These are phyloP conservation scores for Corymbia citriodora DNA, from an alignment of 441 rosid species.

Conservation along the genomic window DNA sequence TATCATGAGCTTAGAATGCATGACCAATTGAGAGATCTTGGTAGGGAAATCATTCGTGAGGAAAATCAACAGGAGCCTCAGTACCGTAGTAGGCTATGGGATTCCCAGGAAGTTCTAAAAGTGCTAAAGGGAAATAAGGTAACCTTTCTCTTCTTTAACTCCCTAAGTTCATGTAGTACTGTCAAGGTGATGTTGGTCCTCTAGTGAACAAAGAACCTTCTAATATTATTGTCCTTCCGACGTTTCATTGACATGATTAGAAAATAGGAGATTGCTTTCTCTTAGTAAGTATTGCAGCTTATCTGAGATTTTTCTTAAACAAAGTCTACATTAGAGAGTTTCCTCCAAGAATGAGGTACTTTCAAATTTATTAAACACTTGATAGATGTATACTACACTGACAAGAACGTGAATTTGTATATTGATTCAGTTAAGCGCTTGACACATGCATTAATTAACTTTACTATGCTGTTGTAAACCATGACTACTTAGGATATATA, in stretches of 20 bases:
- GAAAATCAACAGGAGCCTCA: background rate
- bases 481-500: background rate
- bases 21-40: background rate
- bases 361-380: too few species aligned
- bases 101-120: background rate
- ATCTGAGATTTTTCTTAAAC: background rate
- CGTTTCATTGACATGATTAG: background rate
- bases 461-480: background rate
- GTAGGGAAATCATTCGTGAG: background rate
- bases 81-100: background rate
- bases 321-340: background rate
- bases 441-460: background rate
- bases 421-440: background rate
- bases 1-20: background rate
- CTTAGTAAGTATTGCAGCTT: background rate
- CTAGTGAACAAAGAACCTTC: background rate
- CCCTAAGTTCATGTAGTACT: background rate
- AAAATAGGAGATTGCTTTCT: background rate
- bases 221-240: background rate
- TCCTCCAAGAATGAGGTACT: too few species aligned
- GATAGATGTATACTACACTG: too few species aligned
- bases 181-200: background rate
- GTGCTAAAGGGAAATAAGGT: background rate
- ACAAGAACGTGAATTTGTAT: too few species aligned
- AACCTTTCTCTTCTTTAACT: background rate